A percentile compares a stretch with the other conserved stretches of the same genome.
Evolutionary conservation across 2,329 filamentous ascomycete genomes (phyloP).

Genomic region (Aureobasidium sp.): DNA sequence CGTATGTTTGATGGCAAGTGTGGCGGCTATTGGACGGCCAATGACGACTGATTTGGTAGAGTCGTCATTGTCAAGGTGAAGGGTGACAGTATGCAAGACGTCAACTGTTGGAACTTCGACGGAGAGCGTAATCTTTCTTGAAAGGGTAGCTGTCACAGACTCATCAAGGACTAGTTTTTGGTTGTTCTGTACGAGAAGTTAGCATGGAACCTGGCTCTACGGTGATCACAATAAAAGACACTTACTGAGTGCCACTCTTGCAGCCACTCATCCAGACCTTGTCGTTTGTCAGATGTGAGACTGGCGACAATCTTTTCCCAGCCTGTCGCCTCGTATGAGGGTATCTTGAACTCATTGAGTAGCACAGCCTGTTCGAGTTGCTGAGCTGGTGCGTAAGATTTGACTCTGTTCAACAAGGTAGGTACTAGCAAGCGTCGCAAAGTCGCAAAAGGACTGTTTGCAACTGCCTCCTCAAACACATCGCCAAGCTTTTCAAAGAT

Average conservation of each 20-base stretch:
- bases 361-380: conserved; percentile 50
- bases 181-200: conserved; percentile 21
- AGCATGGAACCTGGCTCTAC: background rate
- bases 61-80: conserved; percentile 30
- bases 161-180: conserved; percentile 21
- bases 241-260: conserved; percentile 50
- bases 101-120: conserved; percentile 82
- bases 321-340: conserved; percentile 44
- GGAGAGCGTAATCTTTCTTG: conserved; percentile 66
- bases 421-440: conserved; percentile 47
- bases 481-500: conserved; percentile 46
- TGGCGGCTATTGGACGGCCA: conserved; percentile 60
- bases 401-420: conserved; percentile 42
- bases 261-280: conserved; percentile 46
- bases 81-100: conserved; percentile 72
- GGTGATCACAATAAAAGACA: background rate
- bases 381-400: conserved; percentile 38
- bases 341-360: conserved; percentile 45
- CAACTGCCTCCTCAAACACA: conserved; percentile 42
- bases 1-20: conserved; percentile 51
- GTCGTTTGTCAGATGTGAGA: conserved; percentile 39
- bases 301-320: conserved; percentile 48
- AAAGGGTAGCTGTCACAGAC: conserved; percentile 29
- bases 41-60: conserved; percentile 43
- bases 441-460: conserved; percentile 38